A percentile compares a stretch with the other conserved stretches of the same genome.
Evolutionary conservation across 768 basidiomycete species (phyloP).

Genomic region (Termitomyces sp.): DNA sequence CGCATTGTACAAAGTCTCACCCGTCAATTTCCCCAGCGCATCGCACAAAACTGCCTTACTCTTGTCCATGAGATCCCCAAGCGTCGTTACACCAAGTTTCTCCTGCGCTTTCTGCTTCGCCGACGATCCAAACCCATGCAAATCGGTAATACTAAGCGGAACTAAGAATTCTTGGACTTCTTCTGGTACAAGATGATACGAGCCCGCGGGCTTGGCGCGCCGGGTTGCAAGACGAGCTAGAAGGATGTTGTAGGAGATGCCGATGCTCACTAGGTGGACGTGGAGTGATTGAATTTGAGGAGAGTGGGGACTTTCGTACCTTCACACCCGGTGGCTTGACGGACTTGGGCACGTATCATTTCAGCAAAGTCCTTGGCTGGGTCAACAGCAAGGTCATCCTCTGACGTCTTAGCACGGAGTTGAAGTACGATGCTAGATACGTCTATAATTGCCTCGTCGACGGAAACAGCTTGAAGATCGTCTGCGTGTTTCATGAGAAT

Average conservation of each 20-base stretch:
- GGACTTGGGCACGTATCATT: slow-evolving; percentile 71
- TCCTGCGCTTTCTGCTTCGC: slow-evolving; percentile 73
- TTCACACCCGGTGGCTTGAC: slow-evolving; percentile 79
- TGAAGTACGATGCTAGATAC: slow-evolving; percentile 60
- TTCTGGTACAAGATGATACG: slow-evolving; percentile 63
- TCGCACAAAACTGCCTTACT: slow-evolving; percentile 63
- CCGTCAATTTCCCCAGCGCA: slow-evolving; percentile 73
- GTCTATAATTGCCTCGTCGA: slow-evolving; percentile 94
- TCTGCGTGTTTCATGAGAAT: slow-evolving; percentile 88
- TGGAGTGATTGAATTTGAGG: not conserved
- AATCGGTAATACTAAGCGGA: slow-evolving; percentile 68
- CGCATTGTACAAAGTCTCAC: slow-evolving; percentile 82
- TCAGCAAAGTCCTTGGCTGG: slow-evolving; percentile 78
- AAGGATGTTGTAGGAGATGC: slow-evolving; percentile 87
- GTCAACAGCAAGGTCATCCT: slow-evolving; percentile 33
- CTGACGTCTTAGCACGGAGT: slow-evolving; percentile 21
- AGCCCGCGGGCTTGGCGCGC: slow-evolving; percentile 85
- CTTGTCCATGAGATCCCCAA: slow-evolving; percentile 64
- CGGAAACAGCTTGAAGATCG: slow-evolving; percentile 90
- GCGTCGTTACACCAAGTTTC: slow-evolving; percentile 65
- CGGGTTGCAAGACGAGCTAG: slow-evolving; percentile 90
- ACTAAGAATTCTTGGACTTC: slow-evolving; percentile 52
- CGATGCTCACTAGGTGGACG: slow-evolving; percentile 71
- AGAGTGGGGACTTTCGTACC: slow-evolving; percentile 35
- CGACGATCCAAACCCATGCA: slow-evolving; percentile 84